A percentile compares a stretch with the other conserved stretches of the same genome.
These are phyloP conservation scores for Trametes cingulata DNA, from an alignment of 768 basidiomycete genomes.

Conservation along the genomic window DNA sequence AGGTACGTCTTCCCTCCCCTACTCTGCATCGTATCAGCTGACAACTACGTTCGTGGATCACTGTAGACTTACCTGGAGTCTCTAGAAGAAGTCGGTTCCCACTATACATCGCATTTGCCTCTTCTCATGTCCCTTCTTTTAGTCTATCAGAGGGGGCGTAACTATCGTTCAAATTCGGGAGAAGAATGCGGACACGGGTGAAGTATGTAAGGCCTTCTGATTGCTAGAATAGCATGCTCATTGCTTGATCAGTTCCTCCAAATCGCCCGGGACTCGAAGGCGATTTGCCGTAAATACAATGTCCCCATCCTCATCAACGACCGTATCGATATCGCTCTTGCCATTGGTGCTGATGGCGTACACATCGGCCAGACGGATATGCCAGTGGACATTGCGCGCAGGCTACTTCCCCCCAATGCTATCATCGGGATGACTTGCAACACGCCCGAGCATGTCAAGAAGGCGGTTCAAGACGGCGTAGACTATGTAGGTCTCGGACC, in stretches of 20 bases:
- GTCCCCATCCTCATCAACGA: conserved; percentile 89
- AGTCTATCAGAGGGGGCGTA: conserved; percentile 86
- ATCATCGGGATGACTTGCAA: conserved; percentile 85
- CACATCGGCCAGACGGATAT: conserved; percentile 92
- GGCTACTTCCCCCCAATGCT: conserved; percentile 63
- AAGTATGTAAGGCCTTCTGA: conserved; percentile 49
- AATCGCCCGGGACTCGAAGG: conserved; percentile 69
- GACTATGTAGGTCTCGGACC: conserved; percentile 92
- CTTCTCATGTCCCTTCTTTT: background rate
- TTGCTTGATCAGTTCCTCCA: conserved; percentile 61
- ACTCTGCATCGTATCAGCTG: background rate
- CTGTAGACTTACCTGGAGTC: conserved; percentile 65
- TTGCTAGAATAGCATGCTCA: background rate
- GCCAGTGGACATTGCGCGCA: conserved; percentile 63
- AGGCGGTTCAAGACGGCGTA: conserved; percentile 61
- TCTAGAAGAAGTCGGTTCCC: conserved; percentile 63
- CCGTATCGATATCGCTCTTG: conserved; percentile 84
- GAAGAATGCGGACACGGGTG: conserved; percentile 77
- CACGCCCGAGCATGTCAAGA: conserved; percentile 59
- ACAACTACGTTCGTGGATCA: background rate
- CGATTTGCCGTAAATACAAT: conserved; percentile 70
- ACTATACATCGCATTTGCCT: too few relatives aligned
- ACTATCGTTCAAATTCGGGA: conserved; percentile 90
- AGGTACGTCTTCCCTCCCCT: conserved; percentile 44
- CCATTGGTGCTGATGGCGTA: conserved; percentile 73